Evolutionary conservation across 768 basidiomycete species (phyloP).

Genomic region (Hortiboletus campestris): DNA sequence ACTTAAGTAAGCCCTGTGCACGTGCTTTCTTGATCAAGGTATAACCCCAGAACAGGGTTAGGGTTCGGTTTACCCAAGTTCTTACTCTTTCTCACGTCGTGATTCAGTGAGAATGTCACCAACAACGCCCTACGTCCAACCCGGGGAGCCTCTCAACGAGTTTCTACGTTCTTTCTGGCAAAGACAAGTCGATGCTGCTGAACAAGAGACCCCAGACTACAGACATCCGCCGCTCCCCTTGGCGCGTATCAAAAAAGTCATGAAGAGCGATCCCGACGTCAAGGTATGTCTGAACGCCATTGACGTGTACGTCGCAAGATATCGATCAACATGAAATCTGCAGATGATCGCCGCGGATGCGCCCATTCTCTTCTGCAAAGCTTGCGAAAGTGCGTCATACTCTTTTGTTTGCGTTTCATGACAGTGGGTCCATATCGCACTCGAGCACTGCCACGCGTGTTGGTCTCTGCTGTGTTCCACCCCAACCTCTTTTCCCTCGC

Average conservation of each 20-base stretch:
- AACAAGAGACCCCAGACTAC: slow-evolving; percentile 86
- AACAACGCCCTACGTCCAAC: slow-evolving; percentile 66
- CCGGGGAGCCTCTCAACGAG: slow-evolving; percentile 83
- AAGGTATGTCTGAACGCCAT: slow-evolving; percentile 56
- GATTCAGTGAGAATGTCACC: slow-evolving; percentile 27
- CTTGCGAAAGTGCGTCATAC: slow-evolving; percentile 87
- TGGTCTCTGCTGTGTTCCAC: background rate
- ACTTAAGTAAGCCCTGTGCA: background rate
- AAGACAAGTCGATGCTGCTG: slow-evolving; percentile 80
- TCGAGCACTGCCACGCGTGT: slow-evolving; percentile 1
- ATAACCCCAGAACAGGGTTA: slow-evolving; percentile 28
- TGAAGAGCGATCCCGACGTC: slow-evolving; percentile 97
- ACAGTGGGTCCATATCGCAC: background rate
- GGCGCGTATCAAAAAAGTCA: slow-evolving; percentile 97
- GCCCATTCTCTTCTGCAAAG: slow-evolving; percentile 95
- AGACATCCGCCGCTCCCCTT: slow-evolving; percentile 86
- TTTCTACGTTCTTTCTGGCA: slow-evolving; percentile 91
- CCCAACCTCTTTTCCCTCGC: too few relatives aligned
- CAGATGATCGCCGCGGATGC: slow-evolving; percentile 99
- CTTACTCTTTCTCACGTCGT: slow-evolving; percentile 19
- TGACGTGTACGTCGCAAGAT: background rate
- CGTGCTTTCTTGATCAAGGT: background rate
- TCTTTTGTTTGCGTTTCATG: background rate
- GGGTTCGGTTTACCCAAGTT: slow-evolving; percentile 11
- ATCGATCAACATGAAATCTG: background rate